Evolutionary conservation across 2,329 filamentous ascomycete species (phyloP).

Genomic region (Lasiodiplodia theobromae): DNA sequence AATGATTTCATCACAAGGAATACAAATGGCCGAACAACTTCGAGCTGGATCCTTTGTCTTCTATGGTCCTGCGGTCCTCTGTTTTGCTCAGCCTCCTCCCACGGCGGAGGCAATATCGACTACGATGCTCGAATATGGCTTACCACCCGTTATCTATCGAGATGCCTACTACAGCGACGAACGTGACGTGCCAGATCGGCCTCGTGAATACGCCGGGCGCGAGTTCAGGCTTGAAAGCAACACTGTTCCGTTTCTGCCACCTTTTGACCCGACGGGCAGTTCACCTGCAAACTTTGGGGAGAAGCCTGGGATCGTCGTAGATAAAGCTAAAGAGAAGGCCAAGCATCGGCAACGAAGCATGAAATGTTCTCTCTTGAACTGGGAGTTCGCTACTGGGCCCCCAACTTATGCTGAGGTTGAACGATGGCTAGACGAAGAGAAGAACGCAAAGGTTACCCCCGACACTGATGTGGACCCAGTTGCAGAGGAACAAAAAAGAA

Average conservation of each 20-base stretch:
- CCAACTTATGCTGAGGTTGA: constrained; percentile 75
- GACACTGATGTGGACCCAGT: constrained; percentile 24
- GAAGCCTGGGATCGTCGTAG: constrained; percentile 55
- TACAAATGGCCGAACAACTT: constrained; percentile 34
- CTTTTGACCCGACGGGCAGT: constrained; percentile 72
- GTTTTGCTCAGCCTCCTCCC: constrained; percentile 52
- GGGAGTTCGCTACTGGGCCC: constrained; percentile 77
- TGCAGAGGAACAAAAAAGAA: constrained; percentile 31
- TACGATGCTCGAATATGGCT: constrained; percentile 64
- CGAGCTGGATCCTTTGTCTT: constrained; percentile 35
- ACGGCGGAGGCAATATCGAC: constrained; percentile 55
- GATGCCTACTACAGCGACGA: constrained; percentile 87
- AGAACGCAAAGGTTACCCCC: constrained; percentile 25
- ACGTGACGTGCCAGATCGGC: constrained; percentile 77
- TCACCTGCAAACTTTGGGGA: constrained; percentile 64
- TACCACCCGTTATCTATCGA: constrained; percentile 79
- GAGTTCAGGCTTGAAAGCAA: constrained; percentile 81
- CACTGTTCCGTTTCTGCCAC: constrained; percentile 78
- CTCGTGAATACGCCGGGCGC: constrained; percentile 84
- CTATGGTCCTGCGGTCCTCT: constrained; percentile 36
- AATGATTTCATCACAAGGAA: constrained; percentile 33
- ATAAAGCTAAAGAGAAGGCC: constrained; percentile 61
- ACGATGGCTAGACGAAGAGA: constrained; percentile 64
- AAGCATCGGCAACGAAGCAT: constrained; percentile 61
- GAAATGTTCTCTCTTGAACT: constrained; percentile 70